A percentile compares a stretch with the other conserved stretches of the same genome.
Evolutionary conservation across 345 rosid genomes (phyloP).

Genomic region (Populus davidiana): DNA sequence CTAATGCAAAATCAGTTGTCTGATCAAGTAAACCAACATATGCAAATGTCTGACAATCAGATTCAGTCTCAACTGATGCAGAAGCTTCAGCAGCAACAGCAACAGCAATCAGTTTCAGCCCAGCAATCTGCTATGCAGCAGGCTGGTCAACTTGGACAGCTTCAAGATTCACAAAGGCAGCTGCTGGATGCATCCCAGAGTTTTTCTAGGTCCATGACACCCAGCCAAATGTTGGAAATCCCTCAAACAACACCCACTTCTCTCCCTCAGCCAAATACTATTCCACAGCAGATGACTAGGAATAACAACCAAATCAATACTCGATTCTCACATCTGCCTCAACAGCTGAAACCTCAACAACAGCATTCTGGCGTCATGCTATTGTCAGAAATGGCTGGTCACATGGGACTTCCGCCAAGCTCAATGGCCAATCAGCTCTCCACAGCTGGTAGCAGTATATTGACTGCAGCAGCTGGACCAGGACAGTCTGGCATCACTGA

Average conservation of each 20-base stretch:
- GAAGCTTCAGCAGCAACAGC: constrained; percentile 73
- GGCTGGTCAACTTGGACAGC: constrained; percentile 37
- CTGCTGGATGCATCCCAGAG: constrained; percentile 48
- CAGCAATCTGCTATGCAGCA: constrained; percentile 53
- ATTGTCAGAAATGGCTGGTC: constrained; percentile 37
- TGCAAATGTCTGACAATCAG: constrained; percentile 50
- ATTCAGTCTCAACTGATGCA: constrained; percentile 67
- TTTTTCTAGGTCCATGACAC: constrained; percentile 42
- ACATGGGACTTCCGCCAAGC: constrained; percentile 29
- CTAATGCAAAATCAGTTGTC: constrained; percentile 39
- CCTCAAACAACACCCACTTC: constrained; percentile 39
- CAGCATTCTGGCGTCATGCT: constrained; percentile 39
- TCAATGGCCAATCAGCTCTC: constrained; percentile 31
- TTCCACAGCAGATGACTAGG: constrained; percentile 42
- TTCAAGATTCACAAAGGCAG: constrained; percentile 55
- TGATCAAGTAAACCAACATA: constrained; percentile 44
- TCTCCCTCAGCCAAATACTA: constrained; percentile 37
- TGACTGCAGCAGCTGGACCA: constrained; percentile 33
- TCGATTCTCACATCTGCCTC: constrained; percentile 33
- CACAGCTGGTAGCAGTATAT: constrained; percentile 30
- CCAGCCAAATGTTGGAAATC: constrained; percentile 43
- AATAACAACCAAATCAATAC: constrained; percentile 36
- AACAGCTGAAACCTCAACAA: constrained; percentile 38
- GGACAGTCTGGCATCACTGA: constrained; percentile 54
- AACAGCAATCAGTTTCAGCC: no score